Evolutionary conservation across 2,329 filamentous ascomycete species (phyloP).

Genomic region (Zasmidium cellare): DNA sequence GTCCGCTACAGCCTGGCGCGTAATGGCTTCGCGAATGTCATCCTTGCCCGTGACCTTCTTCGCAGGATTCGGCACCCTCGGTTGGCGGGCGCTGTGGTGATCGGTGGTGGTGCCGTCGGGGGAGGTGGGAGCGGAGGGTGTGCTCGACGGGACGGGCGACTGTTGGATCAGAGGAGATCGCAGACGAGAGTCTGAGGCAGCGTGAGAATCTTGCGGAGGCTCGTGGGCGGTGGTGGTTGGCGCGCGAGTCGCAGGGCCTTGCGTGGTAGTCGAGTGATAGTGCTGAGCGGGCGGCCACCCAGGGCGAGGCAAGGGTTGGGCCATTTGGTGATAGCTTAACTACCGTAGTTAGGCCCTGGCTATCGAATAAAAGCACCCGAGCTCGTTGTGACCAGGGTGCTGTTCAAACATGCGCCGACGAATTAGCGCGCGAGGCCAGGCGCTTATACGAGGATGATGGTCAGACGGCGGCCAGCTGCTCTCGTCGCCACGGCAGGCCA

Average conservation of each 20-base stretch:
- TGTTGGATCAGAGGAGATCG: background rate
- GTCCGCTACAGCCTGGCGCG: constrained; percentile 22
- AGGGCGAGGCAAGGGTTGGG: background rate
- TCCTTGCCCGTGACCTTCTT: constrained; percentile 23
- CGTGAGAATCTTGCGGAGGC: background rate
- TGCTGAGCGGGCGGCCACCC: background rate
- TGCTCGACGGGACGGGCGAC: background rate
- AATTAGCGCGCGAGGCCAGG: background rate
- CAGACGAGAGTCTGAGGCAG: background rate
- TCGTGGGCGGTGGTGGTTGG: background rate
- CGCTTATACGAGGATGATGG: background rate
- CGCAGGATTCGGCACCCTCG: constrained; percentile 23
- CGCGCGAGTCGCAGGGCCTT: background rate
- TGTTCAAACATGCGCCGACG: background rate
- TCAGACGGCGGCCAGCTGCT: background rate
- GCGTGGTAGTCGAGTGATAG: background rate
- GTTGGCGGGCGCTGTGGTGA: constrained; percentile 1
- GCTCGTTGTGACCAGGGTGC: background rate
- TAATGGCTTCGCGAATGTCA: constrained; percentile 25
- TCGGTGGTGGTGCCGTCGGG: background rate
- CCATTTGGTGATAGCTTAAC: background rate
- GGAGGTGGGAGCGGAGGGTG: background rate
- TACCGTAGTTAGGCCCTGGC: background rate
- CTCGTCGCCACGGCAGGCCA: background rate
- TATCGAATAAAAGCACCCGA: background rate